Conservation (phyloP, 805 yeast species). For the Saturnispora galanensis region DNA sequence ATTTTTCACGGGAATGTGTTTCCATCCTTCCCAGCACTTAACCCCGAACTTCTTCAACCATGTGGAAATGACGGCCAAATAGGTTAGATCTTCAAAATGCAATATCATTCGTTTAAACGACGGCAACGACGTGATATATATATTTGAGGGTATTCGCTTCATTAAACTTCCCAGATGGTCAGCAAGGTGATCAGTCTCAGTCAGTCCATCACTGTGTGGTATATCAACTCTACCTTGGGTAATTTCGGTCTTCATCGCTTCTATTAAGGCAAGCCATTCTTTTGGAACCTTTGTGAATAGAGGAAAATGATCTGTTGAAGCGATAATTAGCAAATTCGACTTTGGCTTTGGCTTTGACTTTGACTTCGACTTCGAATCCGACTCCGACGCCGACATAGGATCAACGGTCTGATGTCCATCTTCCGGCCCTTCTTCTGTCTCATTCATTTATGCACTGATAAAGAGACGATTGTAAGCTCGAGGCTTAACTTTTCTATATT, state of each 20-base stretch:
- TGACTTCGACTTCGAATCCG: too few species aligned
- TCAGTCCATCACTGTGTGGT: neutral
- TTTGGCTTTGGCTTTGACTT: neutral
- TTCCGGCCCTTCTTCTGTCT: neutral
- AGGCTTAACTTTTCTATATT: neutral
- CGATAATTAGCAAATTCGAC: constrained; percentile 1
- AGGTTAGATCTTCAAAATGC: constrained; percentile 2
- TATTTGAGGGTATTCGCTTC: neutral
- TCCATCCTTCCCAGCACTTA: constrained; percentile 8
- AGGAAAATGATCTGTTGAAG: constrained; percentile 4
- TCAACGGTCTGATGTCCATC: neutral
- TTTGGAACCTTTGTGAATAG: neutral
- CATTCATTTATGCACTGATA: neutral
- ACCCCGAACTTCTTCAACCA: constrained; percentile 5
- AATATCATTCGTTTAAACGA: constrained; percentile 5
- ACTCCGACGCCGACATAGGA: too few species aligned
- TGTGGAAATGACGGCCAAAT: neutral
- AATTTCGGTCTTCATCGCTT: neutral
- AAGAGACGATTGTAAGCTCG: neutral
- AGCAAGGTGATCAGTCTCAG: neutral
- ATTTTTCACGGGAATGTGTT: neutral
- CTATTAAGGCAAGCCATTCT: constrained; percentile 2
- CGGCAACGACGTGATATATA: neutral
- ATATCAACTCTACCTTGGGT: too few species aligned
- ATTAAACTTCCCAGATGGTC: neutral